Evolutionary conservation across 306 rosid genomes (phyloP).

Genomic region (Trichosanthes truncata): DNA sequence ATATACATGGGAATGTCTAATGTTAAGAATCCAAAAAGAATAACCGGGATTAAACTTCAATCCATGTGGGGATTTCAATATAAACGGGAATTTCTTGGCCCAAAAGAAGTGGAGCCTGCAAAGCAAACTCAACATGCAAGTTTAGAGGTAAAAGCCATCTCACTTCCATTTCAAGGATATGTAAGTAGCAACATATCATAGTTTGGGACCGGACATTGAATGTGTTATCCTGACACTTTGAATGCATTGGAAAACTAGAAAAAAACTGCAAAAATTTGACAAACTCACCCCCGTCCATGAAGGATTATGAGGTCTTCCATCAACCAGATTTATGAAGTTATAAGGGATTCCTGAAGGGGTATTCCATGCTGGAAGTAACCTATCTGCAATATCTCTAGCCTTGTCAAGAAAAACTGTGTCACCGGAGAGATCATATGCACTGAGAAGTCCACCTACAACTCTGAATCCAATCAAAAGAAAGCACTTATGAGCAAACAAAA

Average conservation of each 20-base stretch:
- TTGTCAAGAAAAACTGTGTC: slow-evolving; percentile 84
- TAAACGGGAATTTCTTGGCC: slow-evolving; percentile 4
- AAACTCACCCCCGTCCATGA: slow-evolving; percentile 89
- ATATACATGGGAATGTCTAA: background rate
- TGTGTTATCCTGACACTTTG: background rate
- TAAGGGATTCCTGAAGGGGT: slow-evolving; percentile 88
- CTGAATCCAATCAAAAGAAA: slow-evolving; percentile 41
- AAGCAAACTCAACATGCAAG: slow-evolving; percentile 12
- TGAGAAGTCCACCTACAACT: slow-evolving; percentile 98
- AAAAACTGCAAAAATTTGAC: slow-evolving; percentile 8
- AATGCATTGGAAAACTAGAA: slow-evolving; percentile 7
- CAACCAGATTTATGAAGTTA: slow-evolving; percentile 80
- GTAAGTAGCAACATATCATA: background rate
- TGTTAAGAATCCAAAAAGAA: background rate
- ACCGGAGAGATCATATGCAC: slow-evolving; percentile 89
- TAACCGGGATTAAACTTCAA: background rate
- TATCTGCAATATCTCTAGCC: slow-evolving; percentile 92
- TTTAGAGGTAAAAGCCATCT: background rate
- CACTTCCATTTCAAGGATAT: background rate
- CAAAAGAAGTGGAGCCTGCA: slow-evolving; percentile 3
- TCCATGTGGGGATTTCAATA: background rate
- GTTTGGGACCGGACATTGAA: background rate
- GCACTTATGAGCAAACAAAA: background rate
- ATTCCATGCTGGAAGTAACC: slow-evolving; percentile 95
- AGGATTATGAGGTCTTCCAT: slow-evolving; percentile 73